Evolutionary conservation across 768 basidiomycete genomes (phyloP).

Genomic region (Suillus variegatus): DNA sequence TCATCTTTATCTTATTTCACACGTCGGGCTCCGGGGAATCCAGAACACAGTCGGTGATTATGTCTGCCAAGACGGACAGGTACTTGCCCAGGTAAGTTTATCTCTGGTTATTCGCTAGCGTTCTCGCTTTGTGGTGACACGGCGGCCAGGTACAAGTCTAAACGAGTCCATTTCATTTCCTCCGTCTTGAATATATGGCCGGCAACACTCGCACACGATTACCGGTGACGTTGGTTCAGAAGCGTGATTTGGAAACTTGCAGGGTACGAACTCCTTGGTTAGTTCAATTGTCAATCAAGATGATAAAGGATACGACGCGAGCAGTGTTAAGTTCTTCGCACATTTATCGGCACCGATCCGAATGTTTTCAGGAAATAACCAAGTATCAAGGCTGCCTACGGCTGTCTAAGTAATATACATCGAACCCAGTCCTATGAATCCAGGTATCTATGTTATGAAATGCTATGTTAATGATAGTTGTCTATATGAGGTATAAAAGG

Average conservation of each 20-base stretch:
- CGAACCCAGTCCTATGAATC: not conserved
- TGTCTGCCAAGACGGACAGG: not conserved
- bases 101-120: not conserved
- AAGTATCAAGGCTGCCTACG: not conserved
- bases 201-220: not conserved
- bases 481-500: slow-evolving; percentile 3
- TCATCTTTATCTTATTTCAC: not conserved
- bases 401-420: not conserved
- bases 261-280: not conserved
- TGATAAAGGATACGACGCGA: not conserved
- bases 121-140: not conserved
- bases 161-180: not conserved
- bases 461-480: not conserved
- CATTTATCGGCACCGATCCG: not conserved
- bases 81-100: not conserved
- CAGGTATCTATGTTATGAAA: not conserved
- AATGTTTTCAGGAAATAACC: not conserved
- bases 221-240: not conserved
- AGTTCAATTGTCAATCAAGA: not conserved
- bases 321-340: not conserved
- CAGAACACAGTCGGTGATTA: not conserved
- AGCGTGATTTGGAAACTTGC: not conserved
- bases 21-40: not conserved
- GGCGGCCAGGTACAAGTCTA: not conserved
- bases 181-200: not conserved